phyloP scores from a whole-genome alignment of 148 eudicot genomes.

The Polygonum maritimum region DNA sequence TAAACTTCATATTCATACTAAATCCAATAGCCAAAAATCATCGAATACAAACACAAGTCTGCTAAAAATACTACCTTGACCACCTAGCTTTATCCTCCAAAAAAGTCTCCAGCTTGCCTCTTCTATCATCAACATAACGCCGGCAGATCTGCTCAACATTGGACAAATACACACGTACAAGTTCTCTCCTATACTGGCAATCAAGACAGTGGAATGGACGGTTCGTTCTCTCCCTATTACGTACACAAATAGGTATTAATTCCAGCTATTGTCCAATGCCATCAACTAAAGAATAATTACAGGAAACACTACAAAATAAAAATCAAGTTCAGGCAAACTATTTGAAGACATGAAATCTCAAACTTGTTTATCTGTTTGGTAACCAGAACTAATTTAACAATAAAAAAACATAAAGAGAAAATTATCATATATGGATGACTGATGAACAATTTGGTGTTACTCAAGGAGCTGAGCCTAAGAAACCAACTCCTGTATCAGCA shows the following conservation, averaged over 20 bases:
- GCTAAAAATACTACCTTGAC: slow-evolving; percentile 55
- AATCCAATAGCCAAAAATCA: background rate
- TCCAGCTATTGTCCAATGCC: background rate
- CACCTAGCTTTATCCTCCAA: slow-evolving; percentile 87
- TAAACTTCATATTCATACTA: background rate
- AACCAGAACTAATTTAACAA: too few relatives aligned
- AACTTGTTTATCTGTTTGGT: too few relatives aligned
- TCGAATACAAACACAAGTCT: background rate
- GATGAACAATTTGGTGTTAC: background rate
- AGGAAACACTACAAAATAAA: background rate
- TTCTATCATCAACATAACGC: slow-evolving; percentile 78
- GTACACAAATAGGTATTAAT: background rate
- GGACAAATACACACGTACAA: slow-evolving; percentile 75
- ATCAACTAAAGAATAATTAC: background rate
- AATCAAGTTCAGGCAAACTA: background rate
- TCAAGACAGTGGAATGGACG: slow-evolving; percentile 91
- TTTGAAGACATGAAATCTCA: background rate
- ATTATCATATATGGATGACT: background rate
- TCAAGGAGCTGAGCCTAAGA: background rate
- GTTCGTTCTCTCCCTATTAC: slow-evolving; percentile 67
- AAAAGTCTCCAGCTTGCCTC: slow-evolving; percentile 60
- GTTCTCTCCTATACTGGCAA: slow-evolving; percentile 74
- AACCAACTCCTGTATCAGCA: background rate
- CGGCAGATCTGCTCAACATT: slow-evolving; percentile 90
- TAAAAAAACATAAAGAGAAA: background rate